These are phyloP conservation scores for Coemansia erecta DNA, from an alignment of 192 early-diverging fungal genomes.

Conservation along the genomic window DNA sequence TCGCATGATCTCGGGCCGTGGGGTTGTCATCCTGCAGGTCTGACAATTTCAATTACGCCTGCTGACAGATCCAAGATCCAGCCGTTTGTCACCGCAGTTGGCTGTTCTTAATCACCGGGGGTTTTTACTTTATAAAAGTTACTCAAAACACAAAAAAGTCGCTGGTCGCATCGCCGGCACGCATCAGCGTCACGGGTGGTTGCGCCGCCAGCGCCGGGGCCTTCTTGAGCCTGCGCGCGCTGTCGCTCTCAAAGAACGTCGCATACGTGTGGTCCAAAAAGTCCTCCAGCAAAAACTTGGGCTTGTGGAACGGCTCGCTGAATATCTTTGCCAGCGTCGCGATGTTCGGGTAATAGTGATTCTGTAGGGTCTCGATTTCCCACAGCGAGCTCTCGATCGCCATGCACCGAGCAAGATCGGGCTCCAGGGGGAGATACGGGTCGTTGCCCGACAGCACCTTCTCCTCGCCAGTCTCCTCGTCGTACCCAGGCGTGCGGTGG, in stretches of 20 bases:
- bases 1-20: no score
- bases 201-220: conserved; percentile 60
- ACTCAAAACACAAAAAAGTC: conserved; percentile 39
- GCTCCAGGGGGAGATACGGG: conserved; percentile 55
- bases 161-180: conserved; percentile 48
- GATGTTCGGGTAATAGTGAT: conserved; percentile 87
- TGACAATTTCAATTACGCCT: no score
- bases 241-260: conserved; percentile 70
- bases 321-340: conserved; percentile 83
- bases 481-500: conserved; percentile 59
- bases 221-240: conserved; percentile 59
- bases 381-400: conserved; percentile 89
- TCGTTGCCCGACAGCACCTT: conserved; percentile 22
- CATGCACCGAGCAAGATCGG: conserved; percentile 73
- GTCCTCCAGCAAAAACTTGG: conserved; percentile 87
- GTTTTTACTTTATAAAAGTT: no score
- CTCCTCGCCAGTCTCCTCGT: conserved; percentile 45
- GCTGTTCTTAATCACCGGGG: no score
- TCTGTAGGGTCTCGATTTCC: conserved; percentile 86
- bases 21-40: no score
- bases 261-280: conserved; percentile 91
- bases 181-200: conserved; percentile 54
- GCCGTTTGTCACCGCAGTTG: no score
- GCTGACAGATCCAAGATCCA: no score
- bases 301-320: conserved; percentile 83